Evolutionary conservation across 345 rosid genomes (phyloP).

Genomic region (Eucalyptus pauciflora): DNA sequence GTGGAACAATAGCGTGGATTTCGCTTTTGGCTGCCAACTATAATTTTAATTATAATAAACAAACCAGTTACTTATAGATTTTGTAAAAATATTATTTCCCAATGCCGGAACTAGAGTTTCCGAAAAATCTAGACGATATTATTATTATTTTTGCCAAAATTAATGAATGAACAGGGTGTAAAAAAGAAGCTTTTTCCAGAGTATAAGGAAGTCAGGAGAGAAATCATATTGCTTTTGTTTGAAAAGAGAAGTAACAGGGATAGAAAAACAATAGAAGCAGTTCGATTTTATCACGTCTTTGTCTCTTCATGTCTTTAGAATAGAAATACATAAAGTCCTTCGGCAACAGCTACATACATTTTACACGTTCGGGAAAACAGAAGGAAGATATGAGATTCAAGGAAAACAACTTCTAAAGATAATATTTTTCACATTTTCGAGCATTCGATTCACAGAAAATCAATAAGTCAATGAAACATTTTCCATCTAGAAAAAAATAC

Average conservation of each 20-base stretch:
- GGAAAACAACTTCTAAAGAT: fast-evolving
- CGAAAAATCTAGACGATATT: neutral
- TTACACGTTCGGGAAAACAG: neutral
- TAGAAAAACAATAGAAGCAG: too few relatives aligned
- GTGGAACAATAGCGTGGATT: neutral
- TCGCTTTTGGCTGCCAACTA: neutral
- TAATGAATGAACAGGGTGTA: neutral
- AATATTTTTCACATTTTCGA: too few relatives aligned
- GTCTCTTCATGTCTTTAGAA: neutral
- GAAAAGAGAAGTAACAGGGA: neutral
- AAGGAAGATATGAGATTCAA: neutral
- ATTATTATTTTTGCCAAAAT: neutral
- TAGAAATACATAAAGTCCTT: neutral
- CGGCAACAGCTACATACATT: neutral
- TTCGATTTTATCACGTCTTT: neutral
- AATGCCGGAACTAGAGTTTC: neutral
- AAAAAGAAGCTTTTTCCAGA: neutral
- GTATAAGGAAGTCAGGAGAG: neutral
- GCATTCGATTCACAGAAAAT: fast-evolving
- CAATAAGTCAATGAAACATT: neutral
- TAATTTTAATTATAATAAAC: too few relatives aligned
- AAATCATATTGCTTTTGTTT: neutral
- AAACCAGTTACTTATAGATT: neutral
- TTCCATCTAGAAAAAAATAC: too few relatives aligned
- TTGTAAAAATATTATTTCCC: neutral